Percentiles rank a stretch among this genome's conserved stretches.
Evolutionary conservation across 2,329 filamentous ascomycete genomes (phyloP).

Genomic region (Fusarium sambucinum): DNA sequence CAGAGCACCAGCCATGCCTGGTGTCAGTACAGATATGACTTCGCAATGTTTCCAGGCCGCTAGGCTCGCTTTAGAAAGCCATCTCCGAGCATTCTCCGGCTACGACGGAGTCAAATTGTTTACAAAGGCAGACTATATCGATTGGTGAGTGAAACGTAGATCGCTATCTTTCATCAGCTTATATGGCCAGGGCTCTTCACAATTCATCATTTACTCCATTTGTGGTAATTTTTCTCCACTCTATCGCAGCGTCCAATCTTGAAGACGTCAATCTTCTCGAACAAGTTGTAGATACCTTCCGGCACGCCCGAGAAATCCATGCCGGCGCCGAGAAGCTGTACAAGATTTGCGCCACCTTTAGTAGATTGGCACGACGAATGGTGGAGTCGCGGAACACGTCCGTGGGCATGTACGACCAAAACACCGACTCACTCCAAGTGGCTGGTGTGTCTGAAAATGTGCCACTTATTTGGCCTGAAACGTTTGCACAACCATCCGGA

Average conservation of each 20-base stretch:
- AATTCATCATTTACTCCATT: constrained; percentile 40
- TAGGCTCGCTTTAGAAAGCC: constrained; percentile 21
- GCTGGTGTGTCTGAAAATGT: constrained; percentile 23
- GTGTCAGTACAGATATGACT: constrained; percentile 23
- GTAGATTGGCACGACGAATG: constrained; percentile 28
- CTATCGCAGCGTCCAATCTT: constrained; percentile 24
- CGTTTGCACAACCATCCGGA: neutral
- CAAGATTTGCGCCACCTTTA: constrained; percentile 34
- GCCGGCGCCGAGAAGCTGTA: constrained; percentile 34
- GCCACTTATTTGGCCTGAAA: constrained; percentile 17
- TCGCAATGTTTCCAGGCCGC: constrained; percentile 38
- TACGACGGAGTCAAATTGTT: constrained; percentile 22
- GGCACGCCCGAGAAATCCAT: constrained; percentile 20
- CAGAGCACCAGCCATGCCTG: constrained; percentile 25
- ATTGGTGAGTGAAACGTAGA: constrained; percentile 23
- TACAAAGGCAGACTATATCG: constrained; percentile 35
- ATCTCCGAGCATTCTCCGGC: constrained; percentile 33
- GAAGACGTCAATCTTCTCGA: constrained; percentile 24
- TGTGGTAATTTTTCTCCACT: constrained; percentile 38
- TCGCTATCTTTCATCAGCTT: neutral
- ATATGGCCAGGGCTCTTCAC: constrained; percentile 35
- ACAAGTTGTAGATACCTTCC: constrained; percentile 32
- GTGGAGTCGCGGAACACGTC: constrained; percentile 36
- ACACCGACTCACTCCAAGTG: constrained; percentile 30
- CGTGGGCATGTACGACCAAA: constrained; percentile 36